Evolutionary conservation across 108 stramenopile genomes (phyloP), one percentile per base, ranked within the genome.

Genomic region (Cyclostephanos invisitatus): DNA sequence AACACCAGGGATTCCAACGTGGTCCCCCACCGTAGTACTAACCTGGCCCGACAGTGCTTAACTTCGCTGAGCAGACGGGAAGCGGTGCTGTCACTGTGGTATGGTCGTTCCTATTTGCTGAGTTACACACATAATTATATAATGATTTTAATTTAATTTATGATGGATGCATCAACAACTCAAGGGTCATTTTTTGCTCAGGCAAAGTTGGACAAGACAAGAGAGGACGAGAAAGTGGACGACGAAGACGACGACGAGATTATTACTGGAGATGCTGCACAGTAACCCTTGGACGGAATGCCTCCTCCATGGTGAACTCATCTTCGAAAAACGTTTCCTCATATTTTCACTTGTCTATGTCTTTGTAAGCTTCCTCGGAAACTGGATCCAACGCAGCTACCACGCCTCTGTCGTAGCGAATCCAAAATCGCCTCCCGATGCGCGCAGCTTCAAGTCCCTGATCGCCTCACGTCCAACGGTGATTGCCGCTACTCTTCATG

Each of bases 11-110:
- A n/a, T n/a, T n/a, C n/a, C n/a, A n/a, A n/a, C n/a, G n/a, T n/a
- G n/a, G n/a, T n/a, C 85, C 85, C 85, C 85, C 81, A 82, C 84
- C 84, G 81, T 85, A 67, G 85, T 80, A 80, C 74, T 80, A 81
- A 80, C 83, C 80, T 73, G 75, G 78, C 74, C 83, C 62, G 83
- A 84, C 74, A 70, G 74, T 83, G 83, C 83, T 83, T 80, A 83
- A 80, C 84, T 85, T 85, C 82, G 84, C 84, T 82, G 84, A 85
- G 84, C 84, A 82, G 81, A 85, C 78, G 84, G 84, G 84, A 85
- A 82, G 84, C 82, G 84, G 84, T 83, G 82, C 82, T 85, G 82
- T 85, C 84, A 85, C 79, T 75, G 74, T 85, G 68, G 85, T 85
- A 72, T 85, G 85, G 79, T 81, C 82, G 82, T 84, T 84, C 83